Evolutionary conservation across 495 filamentous ascomycete species (phyloP).

Genomic region (Zalerion maritima): DNA sequence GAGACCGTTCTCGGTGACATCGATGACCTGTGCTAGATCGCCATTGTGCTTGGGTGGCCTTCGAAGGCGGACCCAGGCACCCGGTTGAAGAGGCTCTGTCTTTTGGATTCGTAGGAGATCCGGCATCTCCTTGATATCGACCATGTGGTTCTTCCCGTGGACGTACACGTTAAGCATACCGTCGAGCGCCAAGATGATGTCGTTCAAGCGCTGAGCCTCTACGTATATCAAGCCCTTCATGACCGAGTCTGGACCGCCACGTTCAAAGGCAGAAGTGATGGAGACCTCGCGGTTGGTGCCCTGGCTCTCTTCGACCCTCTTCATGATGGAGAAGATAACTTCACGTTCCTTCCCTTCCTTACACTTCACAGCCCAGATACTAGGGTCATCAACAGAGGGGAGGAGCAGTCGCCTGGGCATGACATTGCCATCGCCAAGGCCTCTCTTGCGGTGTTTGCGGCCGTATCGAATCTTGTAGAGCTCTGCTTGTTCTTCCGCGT

Average conservation of each 20-base stretch:
- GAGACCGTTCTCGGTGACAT: slow-evolving; percentile 83
- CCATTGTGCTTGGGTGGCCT: slow-evolving; percentile 66
- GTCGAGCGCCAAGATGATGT: slow-evolving; percentile 67
- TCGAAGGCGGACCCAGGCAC: slow-evolving; percentile 82
- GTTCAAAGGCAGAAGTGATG: slow-evolving; percentile 82
- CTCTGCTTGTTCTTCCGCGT: slow-evolving; percentile 86
- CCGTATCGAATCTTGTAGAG: slow-evolving; percentile 71
- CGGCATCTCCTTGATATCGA: slow-evolving; percentile 96
- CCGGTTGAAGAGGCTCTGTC: slow-evolving; percentile 70
- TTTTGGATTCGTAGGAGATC: slow-evolving; percentile 84
- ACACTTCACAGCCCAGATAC: slow-evolving; percentile 88
- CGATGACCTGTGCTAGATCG: slow-evolving; percentile 86
- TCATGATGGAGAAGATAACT: slow-evolving; percentile 70
- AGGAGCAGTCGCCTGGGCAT: slow-evolving; percentile 81
- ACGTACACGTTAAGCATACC: slow-evolving; percentile 77
- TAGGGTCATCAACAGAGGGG: slow-evolving; percentile 86
- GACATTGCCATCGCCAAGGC: slow-evolving; percentile 45
- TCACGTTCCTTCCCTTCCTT: slow-evolving; percentile 92
- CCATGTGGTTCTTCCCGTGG: slow-evolving; percentile 62
- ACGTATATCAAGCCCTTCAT: slow-evolving; percentile 95
- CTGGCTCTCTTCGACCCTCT: slow-evolving; percentile 64
- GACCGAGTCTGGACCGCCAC: slow-evolving; percentile 48
- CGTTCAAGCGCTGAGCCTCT: slow-evolving; percentile 73
- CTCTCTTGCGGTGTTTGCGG: slow-evolving; percentile 30
- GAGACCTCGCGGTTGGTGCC: slow-evolving; percentile 60